Base-by-base conservation (phyloP, 192 early-diverging fungal species). In the Rhizophagus sp. region DNA sequence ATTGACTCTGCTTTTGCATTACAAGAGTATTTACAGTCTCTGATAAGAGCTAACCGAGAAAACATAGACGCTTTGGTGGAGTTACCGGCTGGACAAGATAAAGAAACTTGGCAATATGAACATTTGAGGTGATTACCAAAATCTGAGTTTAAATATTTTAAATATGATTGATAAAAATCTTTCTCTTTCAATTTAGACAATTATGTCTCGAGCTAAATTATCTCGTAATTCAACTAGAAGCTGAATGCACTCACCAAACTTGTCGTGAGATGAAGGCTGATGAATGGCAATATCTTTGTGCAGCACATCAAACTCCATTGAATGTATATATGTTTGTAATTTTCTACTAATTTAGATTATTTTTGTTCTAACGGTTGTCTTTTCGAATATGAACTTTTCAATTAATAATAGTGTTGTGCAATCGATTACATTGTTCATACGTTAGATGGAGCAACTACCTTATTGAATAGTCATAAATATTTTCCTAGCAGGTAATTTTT, bases 191-290 rank as follows among this genome's bases (percentile, higher is more conserved):
- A 52, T 49, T 19, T 76, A 96, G 95, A 78, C 95, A 95, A 82
- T 81, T 96, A 8, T 97, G 96, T 79, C 84, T 94, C 33, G 95
- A 98, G 81, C 86, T 99, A 39, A 94, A 92, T 77, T 89, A 88
- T 81, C 88, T 97, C 41, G 83, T 97, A 12, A 87, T 91, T 0
- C 80, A 90, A 62, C 82, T 98, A 34, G 90, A 90, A 81, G 50
- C 80, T 19, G 97, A 98, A 78, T 97, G 95, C 81, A 96, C 92
- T 0, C 80, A 85, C 3, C 86, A 88, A 34, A 82, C 85, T 6
- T 99, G 98, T 81, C 94, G 94, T 1, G 92, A 96, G 61, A 99
- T 99, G 98, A 93, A 95, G 74, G 96, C 97, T 3, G 89, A 92
- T 57, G 96, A 96, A 39, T 96, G 94, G 90, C 87, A 93, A 75